These are phyloP conservation scores for Plasmopara halstedii DNA, from an alignment of 352 stramenopile genomes.

Conservation along the genomic window DNA sequence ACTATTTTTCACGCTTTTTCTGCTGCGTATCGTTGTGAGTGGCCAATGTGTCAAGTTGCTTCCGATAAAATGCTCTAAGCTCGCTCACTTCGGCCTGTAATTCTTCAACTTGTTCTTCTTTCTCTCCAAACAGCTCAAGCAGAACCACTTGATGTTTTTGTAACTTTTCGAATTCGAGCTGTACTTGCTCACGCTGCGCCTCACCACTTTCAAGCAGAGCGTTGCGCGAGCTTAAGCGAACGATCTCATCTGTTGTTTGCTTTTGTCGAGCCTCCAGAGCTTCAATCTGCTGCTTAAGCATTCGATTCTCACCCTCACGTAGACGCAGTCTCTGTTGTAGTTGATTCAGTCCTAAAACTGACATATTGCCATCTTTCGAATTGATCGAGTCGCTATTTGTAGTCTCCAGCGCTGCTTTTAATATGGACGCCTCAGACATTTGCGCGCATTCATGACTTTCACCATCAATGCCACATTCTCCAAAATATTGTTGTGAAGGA, in stretches of 20 bases:
- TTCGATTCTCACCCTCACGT: constrained; percentile 61
- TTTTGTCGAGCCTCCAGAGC: constrained; percentile 59
- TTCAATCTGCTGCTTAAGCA: constrained; percentile 66
- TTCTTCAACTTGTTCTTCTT: constrained; percentile 82
- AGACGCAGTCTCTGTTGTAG: constrained; percentile 67
- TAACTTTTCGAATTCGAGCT: constrained; percentile 44
- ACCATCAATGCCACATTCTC: constrained; percentile 11
- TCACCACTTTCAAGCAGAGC: constrained; percentile 59
- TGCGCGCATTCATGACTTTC: constrained; percentile 8
- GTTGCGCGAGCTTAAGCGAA: constrained; percentile 65
- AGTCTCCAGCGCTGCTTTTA: constrained; percentile 48
- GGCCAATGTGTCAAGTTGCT: constrained; percentile 65
- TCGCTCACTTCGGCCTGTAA: constrained; percentile 67
- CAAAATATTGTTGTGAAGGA: constrained; percentile 17
- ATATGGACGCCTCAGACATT: constrained; percentile 47
- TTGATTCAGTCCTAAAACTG: constrained; percentile 64
- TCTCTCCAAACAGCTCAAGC: constrained; percentile 78
- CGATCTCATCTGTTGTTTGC: constrained; percentile 62
- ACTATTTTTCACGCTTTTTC: constrained; percentile 24
- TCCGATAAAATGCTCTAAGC: constrained; percentile 73
- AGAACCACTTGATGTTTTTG: constrained; percentile 75
- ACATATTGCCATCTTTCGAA: constrained; percentile 30
- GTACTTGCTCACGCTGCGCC: constrained; percentile 34
- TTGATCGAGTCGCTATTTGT: constrained; percentile 20
- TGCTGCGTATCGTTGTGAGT: constrained; percentile 33